Evolutionary conservation across 2,329 filamentous ascomycete genomes (phyloP), one percentile per base, ranked within the genome.

Genomic region (Neonectria hederae): DNA sequence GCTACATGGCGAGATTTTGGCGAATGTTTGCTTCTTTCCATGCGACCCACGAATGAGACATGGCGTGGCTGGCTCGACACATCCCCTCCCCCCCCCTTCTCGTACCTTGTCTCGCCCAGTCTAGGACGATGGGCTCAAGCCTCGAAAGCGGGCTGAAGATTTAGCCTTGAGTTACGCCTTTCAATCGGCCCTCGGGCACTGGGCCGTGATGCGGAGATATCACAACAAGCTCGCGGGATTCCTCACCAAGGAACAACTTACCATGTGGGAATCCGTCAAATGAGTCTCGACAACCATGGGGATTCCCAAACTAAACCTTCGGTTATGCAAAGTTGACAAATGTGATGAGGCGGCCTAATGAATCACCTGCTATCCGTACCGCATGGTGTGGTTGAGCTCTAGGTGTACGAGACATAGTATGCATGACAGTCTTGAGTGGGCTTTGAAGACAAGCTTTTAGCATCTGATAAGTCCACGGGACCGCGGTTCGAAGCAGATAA

Each of bases 131-230:
- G 64, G 54, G 51, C 51, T 62, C 54, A 63, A 65, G 63, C 59
- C 58, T 61, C 32, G 35, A 53, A 65, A 38, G 54, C 49, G 43
- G 59, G 57, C 60, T 65, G 42, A 66, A 66, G 56, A 62, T 59
- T 69, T 61, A 69, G 68, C 54, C 57, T 69, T 62, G 49, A n/a
- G n/a, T n/a, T n/a, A n/a, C 54, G 53, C 63, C 54, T 68, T 60
- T 64, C 53, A n/a, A 38, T 53, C 48, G 42, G 38, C n/a, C 38
- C n/a, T 42, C 6, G 42, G 59, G 28, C 62, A 45, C 40, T 65
- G 48, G 38, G 46, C 48, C 49, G 61, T 55, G 61, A 57, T 55
- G 56, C 59, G 53, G 48, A 38, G 43, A 30, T 35, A 63, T 56
- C 65, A 56, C 66, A 26, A 40, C 45, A 48, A 60, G 35, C 61